Conservation (phyloP, 345 rosid genomes). For the Trapa bicornis region DNA sequence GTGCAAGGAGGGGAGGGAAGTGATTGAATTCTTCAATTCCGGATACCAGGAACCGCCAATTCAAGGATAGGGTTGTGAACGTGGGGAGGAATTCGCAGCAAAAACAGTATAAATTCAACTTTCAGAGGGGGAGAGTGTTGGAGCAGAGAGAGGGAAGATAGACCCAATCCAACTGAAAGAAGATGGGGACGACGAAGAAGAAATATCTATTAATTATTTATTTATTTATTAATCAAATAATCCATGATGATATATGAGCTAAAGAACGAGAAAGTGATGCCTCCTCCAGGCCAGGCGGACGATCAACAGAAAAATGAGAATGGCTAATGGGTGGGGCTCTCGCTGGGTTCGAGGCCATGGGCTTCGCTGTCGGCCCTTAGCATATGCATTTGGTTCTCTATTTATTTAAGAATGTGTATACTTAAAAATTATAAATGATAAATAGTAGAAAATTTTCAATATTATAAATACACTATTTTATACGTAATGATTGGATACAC, state of each 20-base stretch:
- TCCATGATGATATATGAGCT: neutral
- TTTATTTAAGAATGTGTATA: too few species aligned
- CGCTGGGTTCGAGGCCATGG: too few species aligned
- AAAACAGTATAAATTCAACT: constrained; percentile 9
- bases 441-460: too few species aligned
- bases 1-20: neutral
- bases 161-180: constrained; percentile 3
- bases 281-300: too few species aligned
- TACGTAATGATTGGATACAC: too few species aligned
- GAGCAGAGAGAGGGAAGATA: constrained; percentile 1
- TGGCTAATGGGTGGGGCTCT: too few species aligned
- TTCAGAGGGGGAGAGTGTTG: constrained; percentile 1
- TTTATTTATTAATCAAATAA: neutral
- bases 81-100: constrained; percentile 5
- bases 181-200: neutral
- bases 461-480: too few species aligned
- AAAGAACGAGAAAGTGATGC: too few species aligned
- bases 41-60: neutral
- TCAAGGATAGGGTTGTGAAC: constrained; percentile 12
- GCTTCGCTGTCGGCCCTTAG: too few species aligned
- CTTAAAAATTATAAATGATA: too few species aligned
- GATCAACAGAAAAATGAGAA: too few species aligned
- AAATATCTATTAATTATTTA: neutral
- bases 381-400: too few species aligned
- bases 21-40: neutral